These are phyloP conservation scores for Nematocida ironsii DNA, from an alignment of 371 early-diverging fungal genomes.

Conservation along the genomic window DNA sequence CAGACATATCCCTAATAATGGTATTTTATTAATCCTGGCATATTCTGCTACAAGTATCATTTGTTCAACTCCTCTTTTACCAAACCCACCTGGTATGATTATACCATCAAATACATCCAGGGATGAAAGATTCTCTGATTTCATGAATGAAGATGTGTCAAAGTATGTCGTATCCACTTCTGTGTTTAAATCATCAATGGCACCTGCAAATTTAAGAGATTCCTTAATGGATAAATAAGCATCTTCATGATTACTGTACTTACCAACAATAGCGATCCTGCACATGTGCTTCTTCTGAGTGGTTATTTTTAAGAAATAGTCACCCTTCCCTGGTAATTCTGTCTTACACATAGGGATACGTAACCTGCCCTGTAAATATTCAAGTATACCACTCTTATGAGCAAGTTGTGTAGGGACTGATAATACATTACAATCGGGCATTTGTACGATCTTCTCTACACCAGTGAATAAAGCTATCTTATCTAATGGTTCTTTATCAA, in stretches of 20 bases:
- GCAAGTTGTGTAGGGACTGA: conserved; percentile 83
- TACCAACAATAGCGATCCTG: conserved; percentile 54
- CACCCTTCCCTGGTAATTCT: background rate
- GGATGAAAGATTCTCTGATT: background rate
- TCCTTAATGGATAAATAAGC: conserved; percentile 56
- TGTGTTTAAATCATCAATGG: background rate
- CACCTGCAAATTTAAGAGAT: conserved; percentile 49
- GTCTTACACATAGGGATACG: background rate
- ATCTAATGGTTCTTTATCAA: conserved; percentile 76
- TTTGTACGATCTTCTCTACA: conserved; percentile 80
- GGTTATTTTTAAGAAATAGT: conserved; percentile 13
- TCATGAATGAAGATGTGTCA: conserved; percentile 40
- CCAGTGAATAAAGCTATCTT: conserved; percentile 95
- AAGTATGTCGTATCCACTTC: conserved; percentile 39
- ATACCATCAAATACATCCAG: conserved; percentile 75
- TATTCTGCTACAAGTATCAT: conserved; percentile 90
- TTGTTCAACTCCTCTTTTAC: conserved; percentile 88
- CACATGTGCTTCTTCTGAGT: background rate
- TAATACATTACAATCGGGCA: conserved; percentile 88
- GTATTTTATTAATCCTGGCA: conserved; percentile 92
- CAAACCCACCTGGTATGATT: conserved; percentile 98
- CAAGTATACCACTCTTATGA: conserved; percentile 74
- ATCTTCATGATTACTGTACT: conserved; percentile 61
- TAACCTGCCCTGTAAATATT: conserved; percentile 14
- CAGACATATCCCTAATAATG: conserved; percentile 96